These are phyloP conservation scores for Meira miltonrushii DNA, from an alignment of 1,284 basidiomycete species.

Conservation along the genomic window DNA sequence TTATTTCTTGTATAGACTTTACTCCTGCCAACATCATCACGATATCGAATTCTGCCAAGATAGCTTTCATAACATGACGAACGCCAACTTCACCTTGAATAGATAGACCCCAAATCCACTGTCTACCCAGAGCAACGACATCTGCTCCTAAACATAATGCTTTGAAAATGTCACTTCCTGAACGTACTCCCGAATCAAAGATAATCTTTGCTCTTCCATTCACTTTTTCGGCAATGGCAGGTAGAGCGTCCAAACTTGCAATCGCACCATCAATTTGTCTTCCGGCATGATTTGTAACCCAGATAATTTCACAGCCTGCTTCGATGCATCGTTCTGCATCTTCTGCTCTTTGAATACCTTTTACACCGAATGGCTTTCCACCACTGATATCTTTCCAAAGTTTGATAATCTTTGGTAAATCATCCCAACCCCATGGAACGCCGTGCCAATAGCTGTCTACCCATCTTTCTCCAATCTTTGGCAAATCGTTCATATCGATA, in stretches of 20 bases:
- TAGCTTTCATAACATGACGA: constrained; percentile 63
- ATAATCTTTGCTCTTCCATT: constrained; percentile 55
- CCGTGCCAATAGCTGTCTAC: constrained; percentile 63
- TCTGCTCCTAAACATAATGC: constrained; percentile 56
- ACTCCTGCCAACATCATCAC: constrained; percentile 50
- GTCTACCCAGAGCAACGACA: constrained; percentile 49
- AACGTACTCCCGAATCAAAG: constrained; percentile 74
- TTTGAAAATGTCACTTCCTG: constrained; percentile 70
- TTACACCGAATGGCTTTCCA: constrained; percentile 61
- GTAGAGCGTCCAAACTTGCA: constrained; percentile 18
- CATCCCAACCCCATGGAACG: constrained; percentile 61
- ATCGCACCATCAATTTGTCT: constrained; percentile 25
- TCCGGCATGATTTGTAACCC: constrained; percentile 73
- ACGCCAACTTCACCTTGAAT: constrained; percentile 64
- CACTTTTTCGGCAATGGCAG: constrained; percentile 58
- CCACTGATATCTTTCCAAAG: constrained; percentile 61
- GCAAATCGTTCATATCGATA: constrained; percentile 52
- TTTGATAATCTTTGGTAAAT: constrained; percentile 45
- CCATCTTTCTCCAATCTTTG: constrained; percentile 56
- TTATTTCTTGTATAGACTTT: no score
- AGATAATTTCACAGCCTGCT: constrained; percentile 65
- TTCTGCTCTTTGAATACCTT: constrained; percentile 60
- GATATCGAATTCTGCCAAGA: constrained; percentile 63
- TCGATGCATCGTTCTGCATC: constrained; percentile 62
- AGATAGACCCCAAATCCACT: constrained; percentile 60